Percentiles rank a stretch among this genome's conserved stretches.
phyloP scores from a whole-genome alignment of 2,329 filamentous ascomycete species.

The Pleurostoma richardsiae region DNA sequence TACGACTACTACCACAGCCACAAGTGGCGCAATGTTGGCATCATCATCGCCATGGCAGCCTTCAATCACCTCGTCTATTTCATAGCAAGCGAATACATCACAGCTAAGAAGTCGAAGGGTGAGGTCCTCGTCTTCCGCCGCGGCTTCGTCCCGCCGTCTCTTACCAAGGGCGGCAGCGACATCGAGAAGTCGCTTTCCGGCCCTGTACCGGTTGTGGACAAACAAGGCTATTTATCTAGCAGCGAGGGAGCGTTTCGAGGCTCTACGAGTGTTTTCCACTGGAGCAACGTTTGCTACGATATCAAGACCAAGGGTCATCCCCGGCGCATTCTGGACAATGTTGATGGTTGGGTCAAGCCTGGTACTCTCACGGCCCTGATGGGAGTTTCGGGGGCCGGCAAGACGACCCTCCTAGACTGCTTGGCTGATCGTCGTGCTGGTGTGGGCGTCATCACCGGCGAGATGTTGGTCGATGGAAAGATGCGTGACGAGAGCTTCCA shows the following conservation, averaged over 20 bases:
- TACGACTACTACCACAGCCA: conserved; percentile 43
- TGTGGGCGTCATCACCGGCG: conserved; percentile 59
- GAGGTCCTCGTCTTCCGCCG: neutral
- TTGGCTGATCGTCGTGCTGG: conserved; percentile 55
- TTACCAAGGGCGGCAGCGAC: conserved; percentile 9
- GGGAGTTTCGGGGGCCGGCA: conserved; percentile 70
- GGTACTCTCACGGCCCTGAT: conserved; percentile 76
- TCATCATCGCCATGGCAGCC: conserved; percentile 9
- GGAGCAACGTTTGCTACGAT: conserved; percentile 40
- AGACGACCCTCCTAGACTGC: conserved; percentile 55
- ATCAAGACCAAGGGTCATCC: conserved; percentile 57
- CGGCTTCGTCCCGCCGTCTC: conserved; percentile 8
- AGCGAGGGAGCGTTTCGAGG: neutral
- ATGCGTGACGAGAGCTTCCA: conserved; percentile 54
- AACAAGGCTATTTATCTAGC: neutral
- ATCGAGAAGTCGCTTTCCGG: conserved; percentile 1
- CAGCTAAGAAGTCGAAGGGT: conserved; percentile 32
- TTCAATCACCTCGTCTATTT: conserved; percentile 3
- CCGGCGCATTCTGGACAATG: conserved; percentile 68
- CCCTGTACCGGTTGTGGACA: neutral
- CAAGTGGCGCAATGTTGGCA: conserved; percentile 32
- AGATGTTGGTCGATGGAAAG: conserved; percentile 60
- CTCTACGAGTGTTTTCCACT: neutral
- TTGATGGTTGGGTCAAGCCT: conserved; percentile 80
- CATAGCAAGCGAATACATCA: neutral